Percentiles rank a stretch among this genome's conserved stretches.
These are phyloP conservation scores for Plasmopara muralis DNA, from an alignment of 352 stramenopile species.

Conservation along the genomic window DNA sequence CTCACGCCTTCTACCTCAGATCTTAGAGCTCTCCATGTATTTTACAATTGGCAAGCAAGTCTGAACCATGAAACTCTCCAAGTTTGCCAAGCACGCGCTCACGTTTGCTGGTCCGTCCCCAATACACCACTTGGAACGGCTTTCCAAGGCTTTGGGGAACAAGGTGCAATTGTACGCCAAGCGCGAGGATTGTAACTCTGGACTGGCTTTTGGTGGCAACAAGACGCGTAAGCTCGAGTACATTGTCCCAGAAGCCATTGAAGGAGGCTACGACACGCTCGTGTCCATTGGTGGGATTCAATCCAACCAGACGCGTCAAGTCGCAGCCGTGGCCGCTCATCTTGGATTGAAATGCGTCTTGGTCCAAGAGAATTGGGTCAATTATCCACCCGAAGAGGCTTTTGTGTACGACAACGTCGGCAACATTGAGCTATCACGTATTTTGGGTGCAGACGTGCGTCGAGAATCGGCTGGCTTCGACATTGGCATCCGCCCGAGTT, in stretches of 20 bases:
- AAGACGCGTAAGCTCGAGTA: constrained; percentile 37
- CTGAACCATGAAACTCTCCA: constrained; percentile 27
- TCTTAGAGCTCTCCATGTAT: neutral
- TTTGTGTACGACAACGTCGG: constrained; percentile 27
- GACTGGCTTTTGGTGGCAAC: constrained; percentile 29
- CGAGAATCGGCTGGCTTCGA: constrained; percentile 24
- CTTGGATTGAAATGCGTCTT: constrained; percentile 33
- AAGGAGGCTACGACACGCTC: constrained; percentile 30
- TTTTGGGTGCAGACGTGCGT: constrained; percentile 28
- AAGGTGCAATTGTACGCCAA: constrained; percentile 36
- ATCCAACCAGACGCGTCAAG: constrained; percentile 32
- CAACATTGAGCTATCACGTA: constrained; percentile 31
- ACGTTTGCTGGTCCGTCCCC: constrained; percentile 29
- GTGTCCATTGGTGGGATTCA: constrained; percentile 33
- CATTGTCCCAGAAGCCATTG: constrained; percentile 31
- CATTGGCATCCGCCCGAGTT: constrained; percentile 32
- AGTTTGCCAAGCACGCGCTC: constrained; percentile 31
- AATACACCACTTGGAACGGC: constrained; percentile 28
- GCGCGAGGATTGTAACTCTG: constrained; percentile 32
- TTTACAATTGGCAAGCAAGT: constrained; percentile 6
- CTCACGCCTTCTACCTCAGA: neutral
- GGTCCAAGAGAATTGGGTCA: constrained; percentile 35
- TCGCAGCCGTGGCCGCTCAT: constrained; percentile 26
- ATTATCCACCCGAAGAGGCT: constrained; percentile 24
- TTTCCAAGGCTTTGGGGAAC: constrained; percentile 27